These are phyloP conservation scores for Xylariaceae sp. DNA, from an alignment of 2,329 filamentous ascomycete genomes.

Conservation along the genomic window DNA sequence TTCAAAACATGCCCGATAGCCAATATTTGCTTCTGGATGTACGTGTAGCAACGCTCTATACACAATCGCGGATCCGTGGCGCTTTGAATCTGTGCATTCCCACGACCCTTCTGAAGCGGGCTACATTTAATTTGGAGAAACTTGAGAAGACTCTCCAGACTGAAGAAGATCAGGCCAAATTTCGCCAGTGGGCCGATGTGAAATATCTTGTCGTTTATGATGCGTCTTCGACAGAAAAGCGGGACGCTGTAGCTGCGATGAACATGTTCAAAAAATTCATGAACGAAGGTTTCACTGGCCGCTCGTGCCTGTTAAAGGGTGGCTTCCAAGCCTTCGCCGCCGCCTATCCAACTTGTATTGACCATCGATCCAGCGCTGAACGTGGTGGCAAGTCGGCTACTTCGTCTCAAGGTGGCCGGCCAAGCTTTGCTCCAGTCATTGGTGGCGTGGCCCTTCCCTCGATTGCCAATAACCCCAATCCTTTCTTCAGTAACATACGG, in stretches of 20 bases:
- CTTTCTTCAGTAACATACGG: slow-evolving; percentile 94
- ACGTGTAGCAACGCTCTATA: slow-evolving; percentile 83
- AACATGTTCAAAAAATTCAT: slow-evolving; percentile 95
- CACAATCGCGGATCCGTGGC: slow-evolving; percentile 74
- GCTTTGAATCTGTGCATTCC: slow-evolving; percentile 94
- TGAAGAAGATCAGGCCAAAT: slow-evolving; percentile 71
- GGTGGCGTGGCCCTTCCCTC: slow-evolving; percentile 85
- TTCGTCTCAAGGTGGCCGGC: slow-evolving; percentile 52
- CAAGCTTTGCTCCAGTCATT: slow-evolving; percentile 73
- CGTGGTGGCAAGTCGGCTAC: slow-evolving; percentile 55
- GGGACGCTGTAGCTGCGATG: slow-evolving; percentile 79
- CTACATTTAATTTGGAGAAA: slow-evolving; percentile 88
- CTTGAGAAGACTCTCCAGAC: slow-evolving; percentile 84
- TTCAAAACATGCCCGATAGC: slow-evolving; percentile 49
- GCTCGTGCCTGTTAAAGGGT: slow-evolving; percentile 76
- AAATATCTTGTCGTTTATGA: slow-evolving; percentile 89
- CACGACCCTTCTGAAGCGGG: slow-evolving; percentile 87
- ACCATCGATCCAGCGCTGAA: slow-evolving; percentile 55
- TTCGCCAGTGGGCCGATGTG: slow-evolving; percentile 76
- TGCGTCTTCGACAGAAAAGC: slow-evolving; percentile 73
- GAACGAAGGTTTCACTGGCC: slow-evolving; percentile 79
- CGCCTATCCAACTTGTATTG: slow-evolving; percentile 69
- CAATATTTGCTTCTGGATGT: slow-evolving; percentile 79
- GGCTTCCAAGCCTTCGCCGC: slow-evolving; percentile 79
- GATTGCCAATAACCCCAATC: slow-evolving; percentile 72